These are phyloP conservation scores for Arabidopsis hybrid DNA, from an alignment of 441 rosid species.

Conservation along the genomic window DNA sequence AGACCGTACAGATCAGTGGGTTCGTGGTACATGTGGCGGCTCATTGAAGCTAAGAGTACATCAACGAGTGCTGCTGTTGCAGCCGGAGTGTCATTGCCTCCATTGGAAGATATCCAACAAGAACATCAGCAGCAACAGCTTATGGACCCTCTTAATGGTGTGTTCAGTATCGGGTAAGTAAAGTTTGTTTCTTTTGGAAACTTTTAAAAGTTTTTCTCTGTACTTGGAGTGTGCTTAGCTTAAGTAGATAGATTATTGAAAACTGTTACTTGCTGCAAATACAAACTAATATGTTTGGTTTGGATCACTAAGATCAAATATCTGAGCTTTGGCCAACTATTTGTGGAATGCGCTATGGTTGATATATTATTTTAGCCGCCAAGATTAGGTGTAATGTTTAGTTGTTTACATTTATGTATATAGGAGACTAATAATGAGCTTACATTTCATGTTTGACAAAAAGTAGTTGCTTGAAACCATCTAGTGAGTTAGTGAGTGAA, in stretches of 20 bases:
- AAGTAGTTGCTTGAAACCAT: background rate
- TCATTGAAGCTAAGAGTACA: background rate
- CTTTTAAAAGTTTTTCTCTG: background rate
- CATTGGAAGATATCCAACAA: constrained; percentile 1
- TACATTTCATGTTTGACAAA: background rate
- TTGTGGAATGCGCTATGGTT: background rate
- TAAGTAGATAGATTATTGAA: background rate
- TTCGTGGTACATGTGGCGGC: constrained; percentile 17
- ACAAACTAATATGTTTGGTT: background rate
- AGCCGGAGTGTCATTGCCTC: background rate
- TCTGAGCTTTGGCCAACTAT: background rate
- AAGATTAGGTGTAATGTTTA: background rate
- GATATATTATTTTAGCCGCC: background rate
- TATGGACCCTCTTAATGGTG: background rate
- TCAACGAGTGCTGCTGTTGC: background rate
- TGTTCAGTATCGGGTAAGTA: constrained; percentile 19
- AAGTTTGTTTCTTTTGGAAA: background rate
- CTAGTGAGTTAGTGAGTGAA: background rate
- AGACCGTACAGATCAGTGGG: constrained; percentile 6
- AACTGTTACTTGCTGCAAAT: background rate
- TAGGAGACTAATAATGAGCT: background rate
- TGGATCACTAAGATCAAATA: background rate
- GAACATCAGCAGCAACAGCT: constrained; percentile 16
- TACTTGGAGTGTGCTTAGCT: background rate
- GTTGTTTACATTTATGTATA: background rate